Evolutionary conservation across 2,329 filamentous ascomycete species (phyloP).

Genomic region (Aspergillus sp.): DNA sequence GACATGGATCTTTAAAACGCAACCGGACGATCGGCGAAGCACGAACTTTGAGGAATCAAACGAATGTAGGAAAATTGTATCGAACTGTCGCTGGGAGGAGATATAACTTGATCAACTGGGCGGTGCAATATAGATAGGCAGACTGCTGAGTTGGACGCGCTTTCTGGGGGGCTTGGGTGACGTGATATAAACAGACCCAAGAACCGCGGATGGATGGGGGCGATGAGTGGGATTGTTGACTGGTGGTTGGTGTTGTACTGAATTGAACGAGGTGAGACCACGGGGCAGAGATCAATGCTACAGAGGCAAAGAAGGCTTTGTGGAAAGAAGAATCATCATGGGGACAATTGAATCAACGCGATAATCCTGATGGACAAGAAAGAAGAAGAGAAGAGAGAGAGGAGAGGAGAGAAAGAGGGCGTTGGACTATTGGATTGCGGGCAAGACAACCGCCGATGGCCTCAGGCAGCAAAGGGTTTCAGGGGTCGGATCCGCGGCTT

Average conservation of each 20-base stretch:
- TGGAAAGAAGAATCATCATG: conserved; percentile 1
- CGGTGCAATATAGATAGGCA: conserved; percentile 1
- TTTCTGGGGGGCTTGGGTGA: conserved; percentile 4
- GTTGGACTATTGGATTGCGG: not conserved
- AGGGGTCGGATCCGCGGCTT: conserved; percentile 14
- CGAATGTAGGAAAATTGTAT: no score
- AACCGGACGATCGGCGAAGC: not conserved
- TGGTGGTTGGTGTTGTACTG: no score
- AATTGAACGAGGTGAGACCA: no score
- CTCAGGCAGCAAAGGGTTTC: conserved; percentile 7
- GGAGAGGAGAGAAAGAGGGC: conserved; percentile 1
- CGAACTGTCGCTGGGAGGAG: no score
- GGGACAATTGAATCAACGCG: conserved; percentile 11
- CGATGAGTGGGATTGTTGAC: no score
- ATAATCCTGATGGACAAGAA: not conserved
- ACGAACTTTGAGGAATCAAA: no score
- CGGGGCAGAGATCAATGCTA: no score
- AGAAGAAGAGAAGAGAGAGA: conserved; percentile 5
- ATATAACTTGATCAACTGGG: not conserved
- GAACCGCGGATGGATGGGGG: not conserved
- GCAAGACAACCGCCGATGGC: not conserved
- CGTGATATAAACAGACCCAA: conserved; percentile 15
- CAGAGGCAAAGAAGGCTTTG: not conserved
- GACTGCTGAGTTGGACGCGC: conserved; percentile 2
- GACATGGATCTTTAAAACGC: conserved; percentile 1